phyloP scores from a whole-genome alignment of 345 rosid species.

The Sisymbrium altissimum region DNA sequence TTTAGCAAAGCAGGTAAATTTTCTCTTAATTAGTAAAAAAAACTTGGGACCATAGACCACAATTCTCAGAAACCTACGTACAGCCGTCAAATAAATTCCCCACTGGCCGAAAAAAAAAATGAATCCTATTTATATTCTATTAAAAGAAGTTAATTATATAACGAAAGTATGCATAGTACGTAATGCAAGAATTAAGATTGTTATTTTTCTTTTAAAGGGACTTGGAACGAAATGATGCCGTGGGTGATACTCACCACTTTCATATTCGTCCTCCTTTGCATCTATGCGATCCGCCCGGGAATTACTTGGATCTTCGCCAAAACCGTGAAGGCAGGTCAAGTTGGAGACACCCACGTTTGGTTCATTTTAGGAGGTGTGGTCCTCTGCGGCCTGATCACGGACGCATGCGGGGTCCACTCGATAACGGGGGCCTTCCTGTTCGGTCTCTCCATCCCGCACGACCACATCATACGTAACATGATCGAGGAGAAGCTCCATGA shows the following conservation, averaged over 20 bases:
- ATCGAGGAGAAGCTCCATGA: slow-evolving; percentile 49
- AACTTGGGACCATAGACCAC: neutral
- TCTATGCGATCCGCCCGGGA: slow-evolving; percentile 45
- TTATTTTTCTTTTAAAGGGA: neutral
- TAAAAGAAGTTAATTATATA: neutral
- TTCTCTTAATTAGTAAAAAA: neutral
- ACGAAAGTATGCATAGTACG: neutral
- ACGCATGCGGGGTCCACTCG: slow-evolving; percentile 57
- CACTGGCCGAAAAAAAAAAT: neutral
- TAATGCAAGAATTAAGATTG: neutral
- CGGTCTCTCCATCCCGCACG: slow-evolving; percentile 58
- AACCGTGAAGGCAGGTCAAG: slow-evolving; percentile 30
- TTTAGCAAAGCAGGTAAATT: slow-evolving; percentile 17
- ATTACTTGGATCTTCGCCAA: slow-evolving; percentile 40
- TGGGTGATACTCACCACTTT: slow-evolving; percentile 25
- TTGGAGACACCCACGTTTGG: slow-evolving; percentile 44
- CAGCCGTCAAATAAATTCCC: neutral
- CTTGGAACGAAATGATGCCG: slow-evolving; percentile 26
- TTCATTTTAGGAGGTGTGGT: slow-evolving; percentile 50
- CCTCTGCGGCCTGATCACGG: slow-evolving; percentile 52
- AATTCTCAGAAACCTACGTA: neutral
- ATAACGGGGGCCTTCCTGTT: slow-evolving; percentile 64
- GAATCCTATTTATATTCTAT: no score
- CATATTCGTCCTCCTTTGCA: slow-evolving; percentile 35
- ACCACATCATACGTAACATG: slow-evolving; percentile 33